phyloP scores from a whole-genome alignment of 1,284 basidiomycete species.

The Trichosporon inkin region DNA sequence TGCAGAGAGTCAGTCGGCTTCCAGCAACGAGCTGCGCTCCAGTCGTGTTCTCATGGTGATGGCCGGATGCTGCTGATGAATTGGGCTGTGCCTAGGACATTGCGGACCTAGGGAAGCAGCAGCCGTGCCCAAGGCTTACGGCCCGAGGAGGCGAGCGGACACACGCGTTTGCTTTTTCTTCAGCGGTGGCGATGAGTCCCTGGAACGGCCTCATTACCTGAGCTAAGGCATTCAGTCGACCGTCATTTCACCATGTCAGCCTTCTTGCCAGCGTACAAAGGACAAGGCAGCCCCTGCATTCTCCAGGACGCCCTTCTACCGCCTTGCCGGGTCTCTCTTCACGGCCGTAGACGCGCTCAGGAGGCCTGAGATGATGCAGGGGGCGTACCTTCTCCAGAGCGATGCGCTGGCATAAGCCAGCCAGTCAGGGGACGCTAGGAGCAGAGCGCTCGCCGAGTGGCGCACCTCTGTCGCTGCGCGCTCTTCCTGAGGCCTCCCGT shows the following conservation, averaged over 20 bases:
- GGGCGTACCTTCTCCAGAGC: background rate
- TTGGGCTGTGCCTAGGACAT: no score
- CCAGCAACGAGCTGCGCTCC: no score
- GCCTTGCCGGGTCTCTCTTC: no score
- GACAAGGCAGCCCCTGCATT: background rate
- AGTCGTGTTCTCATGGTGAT: no score
- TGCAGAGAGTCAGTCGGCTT: no score
- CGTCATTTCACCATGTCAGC: background rate
- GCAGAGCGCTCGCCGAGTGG: background rate
- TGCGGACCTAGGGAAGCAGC: background rate
- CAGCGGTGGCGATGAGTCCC: background rate
- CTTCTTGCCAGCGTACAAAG: background rate
- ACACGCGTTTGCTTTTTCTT: conserved; percentile 1
- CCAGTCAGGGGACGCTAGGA: background rate
- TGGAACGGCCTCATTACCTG: background rate
- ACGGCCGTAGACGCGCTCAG: background rate
- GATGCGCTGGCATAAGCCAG: background rate
- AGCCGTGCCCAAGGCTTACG: background rate
- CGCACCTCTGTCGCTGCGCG: background rate
- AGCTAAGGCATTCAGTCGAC: conserved; percentile 1
- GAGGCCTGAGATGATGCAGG: background rate
- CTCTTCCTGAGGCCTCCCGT: background rate
- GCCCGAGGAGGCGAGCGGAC: background rate
- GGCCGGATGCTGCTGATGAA: no score
- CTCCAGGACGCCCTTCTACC: no score